Evolutionary conservation across 2,329 filamentous ascomycete species (phyloP).

Genomic region (Aureobasidium sp.): DNA sequence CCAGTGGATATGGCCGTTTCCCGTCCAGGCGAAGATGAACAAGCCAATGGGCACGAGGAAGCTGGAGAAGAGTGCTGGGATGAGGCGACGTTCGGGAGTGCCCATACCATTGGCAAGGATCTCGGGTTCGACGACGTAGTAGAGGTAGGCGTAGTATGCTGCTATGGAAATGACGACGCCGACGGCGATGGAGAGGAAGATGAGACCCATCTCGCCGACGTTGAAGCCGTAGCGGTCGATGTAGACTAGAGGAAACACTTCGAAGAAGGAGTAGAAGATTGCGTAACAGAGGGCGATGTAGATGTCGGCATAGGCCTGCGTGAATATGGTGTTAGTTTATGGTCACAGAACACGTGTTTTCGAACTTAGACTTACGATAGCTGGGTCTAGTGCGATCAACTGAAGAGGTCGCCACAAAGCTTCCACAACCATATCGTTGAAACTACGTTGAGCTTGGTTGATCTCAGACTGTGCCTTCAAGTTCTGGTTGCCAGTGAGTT

Average conservation of each 20-base stretch:
- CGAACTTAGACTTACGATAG: constrained; percentile 34
- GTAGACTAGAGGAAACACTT: constrained; percentile 3
- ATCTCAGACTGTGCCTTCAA: constrained; percentile 58
- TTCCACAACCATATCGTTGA: constrained; percentile 42
- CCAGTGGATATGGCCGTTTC: constrained; percentile 30
- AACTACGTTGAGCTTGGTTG: constrained; percentile 45
- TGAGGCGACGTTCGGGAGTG: constrained; percentile 27
- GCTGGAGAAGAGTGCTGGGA: constrained; percentile 28
- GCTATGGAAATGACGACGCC: constrained; percentile 46
- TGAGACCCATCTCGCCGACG: constrained; percentile 50
- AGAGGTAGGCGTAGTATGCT: constrained; percentile 23
- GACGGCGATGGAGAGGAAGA: constrained; percentile 56
- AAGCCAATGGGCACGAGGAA: constrained; percentile 27
- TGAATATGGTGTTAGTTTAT: constrained; percentile 21
- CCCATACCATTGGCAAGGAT: constrained; percentile 22
- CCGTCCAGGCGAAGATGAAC: constrained; percentile 32
- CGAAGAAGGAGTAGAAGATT: constrained; percentile 53
- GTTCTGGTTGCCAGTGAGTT: constrained; percentile 45
- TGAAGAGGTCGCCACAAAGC: constrained; percentile 54
- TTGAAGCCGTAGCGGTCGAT: constrained; percentile 50
- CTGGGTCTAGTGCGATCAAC: constrained; percentile 50
- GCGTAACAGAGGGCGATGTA: constrained; percentile 36
- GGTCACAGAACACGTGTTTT: too few species aligned
- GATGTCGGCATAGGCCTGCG: constrained; percentile 34
- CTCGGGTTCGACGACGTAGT: constrained; percentile 21